Evolutionary conservation across 2,329 filamentous ascomycete species (phyloP).

Genomic region (Lachnum nothofagi): DNA sequence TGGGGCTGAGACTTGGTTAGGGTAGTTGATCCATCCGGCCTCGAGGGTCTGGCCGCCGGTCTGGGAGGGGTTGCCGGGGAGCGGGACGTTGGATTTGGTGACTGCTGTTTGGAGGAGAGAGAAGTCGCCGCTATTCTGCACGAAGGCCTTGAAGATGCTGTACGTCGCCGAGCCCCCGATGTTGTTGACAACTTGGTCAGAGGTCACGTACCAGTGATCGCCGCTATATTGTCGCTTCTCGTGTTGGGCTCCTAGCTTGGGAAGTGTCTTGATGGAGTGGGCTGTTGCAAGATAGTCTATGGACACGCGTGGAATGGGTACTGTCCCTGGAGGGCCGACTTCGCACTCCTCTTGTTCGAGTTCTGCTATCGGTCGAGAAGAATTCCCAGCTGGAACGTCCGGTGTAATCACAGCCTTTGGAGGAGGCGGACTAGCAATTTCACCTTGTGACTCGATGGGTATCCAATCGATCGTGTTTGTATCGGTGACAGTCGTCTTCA

Average conservation of each 20-base stretch:
- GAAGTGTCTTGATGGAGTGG: background rate
- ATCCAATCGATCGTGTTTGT: constrained; percentile 16
- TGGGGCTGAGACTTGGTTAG: constrained; percentile 5
- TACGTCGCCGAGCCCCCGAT: constrained; percentile 13
- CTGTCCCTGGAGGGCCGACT: constrained; percentile 13
- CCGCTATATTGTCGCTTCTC: constrained; percentile 7
- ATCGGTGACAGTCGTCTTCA: constrained; percentile 13
- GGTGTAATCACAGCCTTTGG: background rate
- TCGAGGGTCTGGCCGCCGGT: constrained; percentile 11
- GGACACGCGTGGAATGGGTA: constrained; percentile 12
- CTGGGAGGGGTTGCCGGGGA: background rate
- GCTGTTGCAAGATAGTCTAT: background rate
- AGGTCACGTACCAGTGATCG: constrained; percentile 13
- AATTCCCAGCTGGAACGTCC: background rate
- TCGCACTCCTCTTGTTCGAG: constrained; percentile 6
- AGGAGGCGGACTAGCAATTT: constrained; percentile 12
- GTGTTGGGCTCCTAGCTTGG: background rate
- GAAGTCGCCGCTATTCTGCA: constrained; percentile 11
- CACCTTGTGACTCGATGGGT: constrained; percentile 11
- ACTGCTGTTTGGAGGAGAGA: constrained; percentile 17
- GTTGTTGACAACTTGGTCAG: constrained; percentile 7
- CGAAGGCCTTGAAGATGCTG: constrained; percentile 12
- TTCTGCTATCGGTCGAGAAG: constrained; percentile 2
- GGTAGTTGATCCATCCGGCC: constrained; percentile 19
- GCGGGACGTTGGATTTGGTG: constrained; percentile 1